Percentiles rank a stretch among this genome's conserved stretches.
Conservation (phyloP, 306 rosid genomes). For the Oemleria cerasiformis region DNA sequence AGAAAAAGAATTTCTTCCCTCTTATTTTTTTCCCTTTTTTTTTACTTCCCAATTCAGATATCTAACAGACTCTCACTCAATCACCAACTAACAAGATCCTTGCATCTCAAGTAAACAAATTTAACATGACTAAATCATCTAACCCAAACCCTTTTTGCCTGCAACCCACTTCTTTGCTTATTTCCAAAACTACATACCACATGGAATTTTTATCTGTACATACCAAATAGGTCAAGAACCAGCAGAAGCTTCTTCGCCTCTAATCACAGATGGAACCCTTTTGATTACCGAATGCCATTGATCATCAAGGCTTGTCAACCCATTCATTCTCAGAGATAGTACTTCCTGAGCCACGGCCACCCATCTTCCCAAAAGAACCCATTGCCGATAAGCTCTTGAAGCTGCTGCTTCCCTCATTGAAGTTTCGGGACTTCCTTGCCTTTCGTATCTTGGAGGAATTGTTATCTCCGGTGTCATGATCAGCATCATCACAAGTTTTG, state of each 20-base stretch:
- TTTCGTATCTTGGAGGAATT: slow-evolving; percentile 58
- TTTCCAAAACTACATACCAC: slow-evolving; percentile 42
- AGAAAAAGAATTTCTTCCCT: slow-evolving; percentile 35
- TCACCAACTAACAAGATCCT: slow-evolving; percentile 35
- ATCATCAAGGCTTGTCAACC: slow-evolving; percentile 54
- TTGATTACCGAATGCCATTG: slow-evolving; percentile 26
- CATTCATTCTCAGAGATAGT: slow-evolving; percentile 63
- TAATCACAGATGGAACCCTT: slow-evolving; percentile 23
- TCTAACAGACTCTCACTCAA: slow-evolving; percentile 30
- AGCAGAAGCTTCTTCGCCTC: slow-evolving; percentile 18
- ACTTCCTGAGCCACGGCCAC: slow-evolving; percentile 63
- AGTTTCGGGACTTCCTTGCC: slow-evolving; percentile 56
- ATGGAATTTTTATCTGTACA: slow-evolving; percentile 25
- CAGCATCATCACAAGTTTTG: slow-evolving; percentile 44
- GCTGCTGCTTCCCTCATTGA: slow-evolving; percentile 81
- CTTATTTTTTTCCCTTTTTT: neutral
- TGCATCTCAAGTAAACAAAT: slow-evolving; percentile 46
- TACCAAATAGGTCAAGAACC: slow-evolving; percentile 37
- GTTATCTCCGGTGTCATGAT: slow-evolving; percentile 43
- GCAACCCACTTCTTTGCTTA: slow-evolving; percentile 48
- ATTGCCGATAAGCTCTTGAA: slow-evolving; percentile 67
- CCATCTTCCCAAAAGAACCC: slow-evolving; percentile 69
- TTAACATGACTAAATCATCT: slow-evolving; percentile 40
- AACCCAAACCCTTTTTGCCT: slow-evolving; percentile 19
- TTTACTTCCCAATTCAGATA: slow-evolving; percentile 15